phyloP scores from a whole-genome alignment of 1,284 basidiomycete species.

The Ustilago hordei region DNA sequence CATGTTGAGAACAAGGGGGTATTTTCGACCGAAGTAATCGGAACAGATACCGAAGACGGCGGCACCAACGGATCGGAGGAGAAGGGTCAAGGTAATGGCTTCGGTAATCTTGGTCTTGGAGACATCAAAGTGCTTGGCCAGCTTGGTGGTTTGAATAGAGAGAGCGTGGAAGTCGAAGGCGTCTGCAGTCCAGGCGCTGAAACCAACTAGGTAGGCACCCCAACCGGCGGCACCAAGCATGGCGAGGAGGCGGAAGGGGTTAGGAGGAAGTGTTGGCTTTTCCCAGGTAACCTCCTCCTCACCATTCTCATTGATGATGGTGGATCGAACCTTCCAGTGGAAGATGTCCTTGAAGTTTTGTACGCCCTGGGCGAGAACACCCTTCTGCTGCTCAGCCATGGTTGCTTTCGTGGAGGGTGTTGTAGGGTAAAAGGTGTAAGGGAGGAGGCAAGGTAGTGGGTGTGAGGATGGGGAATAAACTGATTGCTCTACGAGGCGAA shows the following conservation, averaged over 20 bases:
- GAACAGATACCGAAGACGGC: slow-evolving; percentile 51
- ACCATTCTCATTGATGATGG: slow-evolving; percentile 47
- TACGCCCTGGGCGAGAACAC: slow-evolving; percentile 34
- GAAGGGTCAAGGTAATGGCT: slow-evolving; percentile 54
- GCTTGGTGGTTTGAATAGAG: slow-evolving; percentile 51
- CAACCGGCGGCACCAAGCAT: slow-evolving; percentile 39
- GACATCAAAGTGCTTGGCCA: slow-evolving; percentile 47
- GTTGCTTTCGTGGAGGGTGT: neutral
- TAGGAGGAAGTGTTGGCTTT: slow-evolving; percentile 30
- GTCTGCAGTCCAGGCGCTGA: slow-evolving; percentile 49
- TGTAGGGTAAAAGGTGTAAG: neutral
- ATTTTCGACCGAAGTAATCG: slow-evolving; percentile 72
- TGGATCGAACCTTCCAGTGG: slow-evolving; percentile 41
- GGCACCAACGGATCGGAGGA: slow-evolving; percentile 55
- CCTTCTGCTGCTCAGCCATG: slow-evolving; percentile 31
- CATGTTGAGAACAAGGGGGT: slow-evolving; percentile 58
- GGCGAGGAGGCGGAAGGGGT: slow-evolving; percentile 40
- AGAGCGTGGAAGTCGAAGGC: slow-evolving; percentile 57
- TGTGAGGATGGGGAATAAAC: neutral
- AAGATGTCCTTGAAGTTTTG: slow-evolving; percentile 53
- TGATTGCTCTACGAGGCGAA: neutral
- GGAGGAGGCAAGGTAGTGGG: neutral
- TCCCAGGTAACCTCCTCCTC: slow-evolving; percentile 41
- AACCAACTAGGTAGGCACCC: slow-evolving; percentile 52
- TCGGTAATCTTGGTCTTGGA: slow-evolving; percentile 50